These are phyloP conservation scores for Podospora pseudocomata DNA, from an alignment of 495 filamentous ascomycete species.

Conservation along the genomic window DNA sequence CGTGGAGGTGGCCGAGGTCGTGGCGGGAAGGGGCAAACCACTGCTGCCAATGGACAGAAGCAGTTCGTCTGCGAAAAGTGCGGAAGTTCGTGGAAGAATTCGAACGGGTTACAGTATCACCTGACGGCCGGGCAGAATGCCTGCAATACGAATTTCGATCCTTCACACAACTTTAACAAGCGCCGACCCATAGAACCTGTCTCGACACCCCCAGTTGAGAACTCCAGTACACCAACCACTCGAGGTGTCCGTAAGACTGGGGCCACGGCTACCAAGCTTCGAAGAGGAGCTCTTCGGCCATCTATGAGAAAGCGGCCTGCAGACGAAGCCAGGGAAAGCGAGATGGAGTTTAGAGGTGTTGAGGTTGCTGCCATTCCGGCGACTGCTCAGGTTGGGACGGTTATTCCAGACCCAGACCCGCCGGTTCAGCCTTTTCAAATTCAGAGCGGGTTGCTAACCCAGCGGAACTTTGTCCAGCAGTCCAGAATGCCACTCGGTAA, in stretches of 20 bases:
- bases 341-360: conserved; percentile 1
- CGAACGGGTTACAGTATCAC: conserved; percentile 53
- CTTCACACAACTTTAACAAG: conserved; percentile 25
- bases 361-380: not conserved
- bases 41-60: conserved; percentile 19
- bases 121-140: conserved; percentile 42
- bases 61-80: conserved; percentile 46
- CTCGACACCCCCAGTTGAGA: conserved; percentile 21
- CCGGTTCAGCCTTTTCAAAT: not conserved
- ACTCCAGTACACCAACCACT: conserved; percentile 38
- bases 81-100: conserved; percentile 49
- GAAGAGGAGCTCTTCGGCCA: not conserved
- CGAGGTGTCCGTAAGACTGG: conserved; percentile 25
- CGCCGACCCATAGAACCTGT: conserved; percentile 25
- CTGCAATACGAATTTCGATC: conserved; percentile 50
- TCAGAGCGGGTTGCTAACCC: not conserved
- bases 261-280: conserved; percentile 9
- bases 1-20: conserved; percentile 20
- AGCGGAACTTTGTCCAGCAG: not conserved
- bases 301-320: conserved; percentile 1
- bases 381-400: not conserved
- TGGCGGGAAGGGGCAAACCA: conserved; percentile 18
- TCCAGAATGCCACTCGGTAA: not conserved
- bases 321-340: not conserved
- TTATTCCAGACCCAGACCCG: not conserved